A percentile compares a stretch with the other conserved stretches of the same genome.
phyloP scores from a whole-genome alignment of 148 eudicot genomes.

The Vaccinium myrtillus region DNA sequence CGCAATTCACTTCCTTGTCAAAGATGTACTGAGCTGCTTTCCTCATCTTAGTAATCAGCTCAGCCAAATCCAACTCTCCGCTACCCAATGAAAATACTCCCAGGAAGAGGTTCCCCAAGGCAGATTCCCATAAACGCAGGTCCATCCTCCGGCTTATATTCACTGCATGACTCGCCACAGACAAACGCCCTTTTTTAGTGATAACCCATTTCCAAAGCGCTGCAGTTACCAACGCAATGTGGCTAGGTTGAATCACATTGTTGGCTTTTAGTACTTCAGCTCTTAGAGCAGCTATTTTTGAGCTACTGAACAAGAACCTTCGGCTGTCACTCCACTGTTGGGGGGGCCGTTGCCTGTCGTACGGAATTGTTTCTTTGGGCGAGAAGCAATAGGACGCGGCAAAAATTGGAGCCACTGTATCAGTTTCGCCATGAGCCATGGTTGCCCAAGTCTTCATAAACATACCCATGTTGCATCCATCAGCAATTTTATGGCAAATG shows the following conservation, averaged over 20 bases:
- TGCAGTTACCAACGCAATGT: no score
- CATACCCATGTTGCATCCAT: conserved; percentile 23
- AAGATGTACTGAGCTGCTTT: neutral
- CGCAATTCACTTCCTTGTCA: neutral
- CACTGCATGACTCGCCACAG: conserved; percentile 21
- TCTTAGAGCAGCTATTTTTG: conserved; percentile 31
- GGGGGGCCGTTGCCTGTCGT: conserved; percentile 4
- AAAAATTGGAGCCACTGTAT: conserved; percentile 22
- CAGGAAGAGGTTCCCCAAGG: conserved; percentile 29
- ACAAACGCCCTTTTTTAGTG: conserved; percentile 2
- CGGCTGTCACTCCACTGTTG: conserved; percentile 15
- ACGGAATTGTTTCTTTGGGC: conserved; percentile 3
- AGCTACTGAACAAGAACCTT: conserved; percentile 30
- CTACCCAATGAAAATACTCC: neutral
- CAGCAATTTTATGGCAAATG: conserved; percentile 34
- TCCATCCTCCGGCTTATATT: conserved; percentile 34
- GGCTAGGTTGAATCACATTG: no score
- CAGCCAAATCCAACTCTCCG: conserved; percentile 8
- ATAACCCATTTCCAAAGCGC: conserved; percentile 16
- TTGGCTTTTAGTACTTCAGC: neutral
- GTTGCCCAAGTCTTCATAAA: conserved; percentile 25
- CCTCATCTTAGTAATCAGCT: conserved; percentile 20
- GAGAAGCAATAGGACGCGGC: conserved; percentile 27
- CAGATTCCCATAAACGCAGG: conserved; percentile 16
- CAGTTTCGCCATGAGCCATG: neutral